Base-by-base conservation (phyloP, 768 basidiomycete species). In the Tylopilus rubrobrunneus region DNA sequence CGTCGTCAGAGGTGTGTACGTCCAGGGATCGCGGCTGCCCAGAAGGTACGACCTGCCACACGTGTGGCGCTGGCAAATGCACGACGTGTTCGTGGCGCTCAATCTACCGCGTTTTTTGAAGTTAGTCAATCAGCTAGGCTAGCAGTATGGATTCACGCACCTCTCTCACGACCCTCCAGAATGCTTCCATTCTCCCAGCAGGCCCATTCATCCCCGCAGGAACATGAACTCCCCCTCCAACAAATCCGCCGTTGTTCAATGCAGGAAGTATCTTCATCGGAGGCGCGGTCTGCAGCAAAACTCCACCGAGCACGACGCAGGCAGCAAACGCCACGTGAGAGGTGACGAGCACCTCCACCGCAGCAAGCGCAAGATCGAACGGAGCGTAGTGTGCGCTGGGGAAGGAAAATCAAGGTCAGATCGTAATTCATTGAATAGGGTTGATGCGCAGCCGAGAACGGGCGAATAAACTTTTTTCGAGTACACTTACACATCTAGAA, bases 211-310 rank as follows among this genome's bases (percentile, higher is more conserved):
- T 51, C 4, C 57, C 53, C 1, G 34, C 31, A 1, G 58, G 53
- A 19, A 40, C 15, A 37, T 53, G 52, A 4, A 11, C 1, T 19
- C 31, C 17, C 1, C 51, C 45, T 40, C 47, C 51, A 25, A 53
- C 49, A 0, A 56, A 36, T 8, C 58, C 62, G 7, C 65, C 54
- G 14, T 49, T 63, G 10, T n/a, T 56, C 28, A 49, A 36, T 2
- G 53, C 61, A 11, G 21, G 45, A 2, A 56, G 7, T n/a, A 48
- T 37, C 52, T 62, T 59, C 41, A 65, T 62, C 42, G 76, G 73
- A 3, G 95, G 95, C 0, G 92, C 83, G 0, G 97, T 98, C 70
- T 98, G 97, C 14, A 98, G 70, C 2, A 99, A 75, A 2, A 93
- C 86, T 7, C 86, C 84, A 2, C 92, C 96, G 12, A 96, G 87